Conservation (phyloP, 495 filamentous ascomycete species). For the Neurospora sp. region DNA sequence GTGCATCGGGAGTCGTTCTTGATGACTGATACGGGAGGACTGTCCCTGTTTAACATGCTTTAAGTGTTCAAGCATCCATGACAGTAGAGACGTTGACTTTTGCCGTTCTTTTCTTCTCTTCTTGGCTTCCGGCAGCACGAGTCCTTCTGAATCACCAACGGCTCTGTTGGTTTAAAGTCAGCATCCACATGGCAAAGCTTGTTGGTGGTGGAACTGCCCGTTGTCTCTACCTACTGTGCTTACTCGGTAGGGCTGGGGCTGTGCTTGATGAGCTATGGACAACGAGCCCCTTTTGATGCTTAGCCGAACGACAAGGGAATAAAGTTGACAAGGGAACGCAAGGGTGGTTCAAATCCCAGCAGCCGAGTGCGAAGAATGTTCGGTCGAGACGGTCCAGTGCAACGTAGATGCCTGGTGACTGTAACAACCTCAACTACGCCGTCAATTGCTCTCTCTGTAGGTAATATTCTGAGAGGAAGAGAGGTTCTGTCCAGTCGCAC, state of each 20-base stretch:
- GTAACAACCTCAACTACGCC: not conserved
- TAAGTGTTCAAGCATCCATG: not conserved
- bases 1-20: not conserved
- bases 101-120: not conserved
- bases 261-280: not conserved
- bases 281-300: not conserved
- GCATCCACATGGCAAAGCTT: not conserved
- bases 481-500: not conserved
- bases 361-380: not conserved
- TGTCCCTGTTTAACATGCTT: not conserved
- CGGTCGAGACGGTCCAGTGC: not conserved
- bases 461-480: not conserved
- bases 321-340: not conserved
- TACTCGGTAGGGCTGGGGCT: not conserved
- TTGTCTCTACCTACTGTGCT: not conserved
- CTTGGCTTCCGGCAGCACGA: not conserved
- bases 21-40: not conserved
- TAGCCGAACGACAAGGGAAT: not conserved
- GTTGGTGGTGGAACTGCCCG: not conserved
- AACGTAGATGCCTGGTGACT: not conserved
- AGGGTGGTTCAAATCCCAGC: too few species aligned
- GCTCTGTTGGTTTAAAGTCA: not conserved
- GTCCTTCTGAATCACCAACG: not conserved
- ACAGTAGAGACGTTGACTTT: not conserved
- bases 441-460: not conserved